Conservation (phyloP, 2,329 filamentous ascomycete genomes). For the Aphanocladium album region DNA sequence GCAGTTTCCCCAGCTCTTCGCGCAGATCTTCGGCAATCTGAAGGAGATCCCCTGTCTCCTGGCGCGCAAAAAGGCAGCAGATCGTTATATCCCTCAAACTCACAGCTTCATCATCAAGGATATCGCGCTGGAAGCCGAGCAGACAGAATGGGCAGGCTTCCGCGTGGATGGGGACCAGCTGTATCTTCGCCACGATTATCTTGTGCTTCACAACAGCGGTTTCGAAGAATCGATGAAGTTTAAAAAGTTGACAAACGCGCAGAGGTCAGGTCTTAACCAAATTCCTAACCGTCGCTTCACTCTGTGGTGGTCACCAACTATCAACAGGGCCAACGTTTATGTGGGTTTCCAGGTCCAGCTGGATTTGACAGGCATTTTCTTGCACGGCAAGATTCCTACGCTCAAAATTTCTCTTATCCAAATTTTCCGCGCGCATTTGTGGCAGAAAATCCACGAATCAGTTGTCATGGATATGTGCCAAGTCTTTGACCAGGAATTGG, state of each 20-base stretch:
- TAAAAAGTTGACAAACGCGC: constrained; percentile 97
- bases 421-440: constrained; percentile 98
- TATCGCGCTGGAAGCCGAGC: constrained; percentile 37
- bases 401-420: constrained; percentile 97
- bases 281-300: constrained; percentile 99
- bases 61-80: constrained; percentile 3
- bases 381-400: constrained; percentile 98
- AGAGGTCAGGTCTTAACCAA: constrained; percentile 93
- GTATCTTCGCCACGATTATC: constrained; percentile 44
- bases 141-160: constrained; percentile 46
- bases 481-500: constrained; percentile 95
- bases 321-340: constrained; percentile 94
- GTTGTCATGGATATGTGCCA: constrained; percentile 99
- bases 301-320: constrained; percentile 92
- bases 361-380: constrained; percentile 95
- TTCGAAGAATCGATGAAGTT: constrained; percentile 80
- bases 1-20: no score
- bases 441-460: constrained; percentile 99
- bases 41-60: no score
- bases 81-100: constrained; percentile 20
- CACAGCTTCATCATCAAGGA: constrained; percentile 34
- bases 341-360: constrained; percentile 99
- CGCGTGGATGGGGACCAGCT: constrained; percentile 46
- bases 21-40: no score
- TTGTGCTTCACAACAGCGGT: constrained; percentile 45